Evolutionary conservation across 1,284 basidiomycete species (phyloP).

Genomic region (Pterulicium gracile): DNA sequence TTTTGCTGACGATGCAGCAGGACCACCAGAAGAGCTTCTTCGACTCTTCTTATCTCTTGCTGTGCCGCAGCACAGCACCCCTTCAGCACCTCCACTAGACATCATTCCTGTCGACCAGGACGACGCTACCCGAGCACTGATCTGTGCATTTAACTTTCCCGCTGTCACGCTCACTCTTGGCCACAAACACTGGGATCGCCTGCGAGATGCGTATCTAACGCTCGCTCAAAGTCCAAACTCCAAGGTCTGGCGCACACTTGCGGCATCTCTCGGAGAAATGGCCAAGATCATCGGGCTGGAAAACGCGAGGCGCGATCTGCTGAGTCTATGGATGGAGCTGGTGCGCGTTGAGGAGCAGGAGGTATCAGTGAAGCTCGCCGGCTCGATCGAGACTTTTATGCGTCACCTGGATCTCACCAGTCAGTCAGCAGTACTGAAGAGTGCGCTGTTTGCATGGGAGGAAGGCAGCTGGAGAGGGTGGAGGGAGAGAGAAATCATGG

Average conservation of each 20-base stretch:
- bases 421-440: constrained; percentile 37
- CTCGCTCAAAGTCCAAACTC: constrained; percentile 48
- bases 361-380: constrained; percentile 60
- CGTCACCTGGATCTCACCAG: constrained; percentile 40
- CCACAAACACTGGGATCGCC: constrained; percentile 60
- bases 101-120: background rate
- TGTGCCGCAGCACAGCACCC: no score
- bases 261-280: constrained; percentile 84
- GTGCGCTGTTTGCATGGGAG: constrained; percentile 54
- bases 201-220: constrained; percentile 61
- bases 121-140: constrained; percentile 43
- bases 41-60: constrained; percentile 57
- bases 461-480: constrained; percentile 60
- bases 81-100: constrained; percentile 3
- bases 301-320: constrained; percentile 58
- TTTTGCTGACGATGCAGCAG: constrained; percentile 57
- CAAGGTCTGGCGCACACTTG: constrained; percentile 69
- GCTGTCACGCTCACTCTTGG: constrained; percentile 87
- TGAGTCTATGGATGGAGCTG: constrained; percentile 64
- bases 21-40: constrained; percentile 75
- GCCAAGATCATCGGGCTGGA: constrained; percentile 77
- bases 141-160: constrained; percentile 93
- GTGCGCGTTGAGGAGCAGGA: constrained; percentile 52
- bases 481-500: constrained; percentile 71
- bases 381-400: constrained; percentile 52